Percentiles rank a stretch among this genome's conserved stretches.
phyloP scores from a whole-genome alignment of 2,329 filamentous ascomycete species.

The Dendrostoma leiphaemia region DNA sequence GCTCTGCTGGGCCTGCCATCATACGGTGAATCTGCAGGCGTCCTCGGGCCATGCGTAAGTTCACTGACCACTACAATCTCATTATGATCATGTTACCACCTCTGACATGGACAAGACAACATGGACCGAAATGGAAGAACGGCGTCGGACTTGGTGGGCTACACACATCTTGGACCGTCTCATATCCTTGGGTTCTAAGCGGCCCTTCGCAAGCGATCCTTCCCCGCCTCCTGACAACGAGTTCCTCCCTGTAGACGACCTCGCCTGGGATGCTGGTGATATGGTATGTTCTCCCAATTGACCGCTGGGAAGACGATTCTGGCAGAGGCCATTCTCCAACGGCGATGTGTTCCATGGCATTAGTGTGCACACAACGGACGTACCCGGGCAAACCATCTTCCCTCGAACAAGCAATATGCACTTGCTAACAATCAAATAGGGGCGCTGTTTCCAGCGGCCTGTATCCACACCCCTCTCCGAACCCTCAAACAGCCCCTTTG shows the following conservation, averaged over 20 bases:
- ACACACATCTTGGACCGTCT: conserved; percentile 43
- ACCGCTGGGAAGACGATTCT: too few relatives aligned
- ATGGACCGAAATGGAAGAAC: conserved; percentile 47
- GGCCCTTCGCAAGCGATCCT: conserved; percentile 21
- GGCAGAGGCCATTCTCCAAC: too few relatives aligned
- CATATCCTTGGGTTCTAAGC: conserved; percentile 28
- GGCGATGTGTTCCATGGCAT: too few relatives aligned
- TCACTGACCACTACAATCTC: conserved; percentile 23
- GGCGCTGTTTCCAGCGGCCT: conserved; percentile 25
- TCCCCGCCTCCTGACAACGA: conserved; percentile 21
- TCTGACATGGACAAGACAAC: too few relatives aligned
- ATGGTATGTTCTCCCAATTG: too few relatives aligned
- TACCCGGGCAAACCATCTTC: too few relatives aligned
- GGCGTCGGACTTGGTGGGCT: conserved; percentile 46
- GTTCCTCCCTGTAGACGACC: conserved; percentile 36
- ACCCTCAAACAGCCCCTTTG: conserved; percentile 43
- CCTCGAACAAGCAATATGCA: too few relatives aligned
- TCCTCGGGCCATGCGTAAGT: conserved; percentile 31
- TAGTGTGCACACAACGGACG: too few relatives aligned
- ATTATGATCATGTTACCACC: conserved; percentile 22
- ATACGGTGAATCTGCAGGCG: conserved; percentile 31
- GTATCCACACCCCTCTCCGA: conserved; percentile 43
- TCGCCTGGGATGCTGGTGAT: conserved; percentile 39
- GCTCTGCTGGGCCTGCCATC: conserved; percentile 42
- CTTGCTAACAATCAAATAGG: too few relatives aligned